A percentile compares a stretch with the other conserved stretches of the same genome.
phyloP scores from a whole-genome alignment of 2,329 filamentous ascomycete species.

The Cladorrhinum sp. region DNA sequence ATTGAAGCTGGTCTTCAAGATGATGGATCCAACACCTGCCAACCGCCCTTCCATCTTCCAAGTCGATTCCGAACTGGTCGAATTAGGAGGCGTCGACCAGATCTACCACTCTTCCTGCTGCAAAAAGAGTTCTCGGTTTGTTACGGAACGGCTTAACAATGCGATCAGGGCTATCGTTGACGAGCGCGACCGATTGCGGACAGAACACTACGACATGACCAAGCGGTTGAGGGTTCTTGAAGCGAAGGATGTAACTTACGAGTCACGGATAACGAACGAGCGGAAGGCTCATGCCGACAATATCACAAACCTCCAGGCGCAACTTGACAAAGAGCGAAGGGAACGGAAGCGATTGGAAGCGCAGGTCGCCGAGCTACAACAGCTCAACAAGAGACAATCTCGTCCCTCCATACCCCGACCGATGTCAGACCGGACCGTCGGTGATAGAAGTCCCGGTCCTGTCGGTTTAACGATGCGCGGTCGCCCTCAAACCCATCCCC shows the following conservation, averaged over 20 bases:
- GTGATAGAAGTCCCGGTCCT: constrained; percentile 22
- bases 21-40: constrained; percentile 35
- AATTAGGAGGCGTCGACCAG: constrained; percentile 46
- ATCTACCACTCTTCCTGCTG: constrained; percentile 47
- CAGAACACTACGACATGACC: constrained; percentile 34
- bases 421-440: constrained; percentile 10
- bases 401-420: constrained; percentile 20
- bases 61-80: constrained; percentile 41
- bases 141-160: constrained; percentile 37
- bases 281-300: constrained; percentile 35
- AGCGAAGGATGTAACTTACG: constrained; percentile 40
- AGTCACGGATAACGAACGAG: constrained; percentile 38
- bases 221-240: constrained; percentile 37
- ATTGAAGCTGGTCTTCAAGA: constrained; percentile 36
- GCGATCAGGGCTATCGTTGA: constrained; percentile 29
- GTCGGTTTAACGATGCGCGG: constrained; percentile 19
- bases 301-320: constrained; percentile 33
- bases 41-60: constrained; percentile 36
- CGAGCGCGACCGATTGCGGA: constrained; percentile 29
- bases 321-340: constrained; percentile 37
- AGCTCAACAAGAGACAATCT: constrained; percentile 24
- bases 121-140: constrained; percentile 35
- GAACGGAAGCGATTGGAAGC: constrained; percentile 28
- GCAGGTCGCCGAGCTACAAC: constrained; percentile 29
- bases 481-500: constrained; percentile 15